A percentile compares a stretch with the other conserved stretches of the same genome.
phyloP scores from a whole-genome alignment of 1,284 basidiomycete genomes.

The Vanrija pseudolonga region DNA sequence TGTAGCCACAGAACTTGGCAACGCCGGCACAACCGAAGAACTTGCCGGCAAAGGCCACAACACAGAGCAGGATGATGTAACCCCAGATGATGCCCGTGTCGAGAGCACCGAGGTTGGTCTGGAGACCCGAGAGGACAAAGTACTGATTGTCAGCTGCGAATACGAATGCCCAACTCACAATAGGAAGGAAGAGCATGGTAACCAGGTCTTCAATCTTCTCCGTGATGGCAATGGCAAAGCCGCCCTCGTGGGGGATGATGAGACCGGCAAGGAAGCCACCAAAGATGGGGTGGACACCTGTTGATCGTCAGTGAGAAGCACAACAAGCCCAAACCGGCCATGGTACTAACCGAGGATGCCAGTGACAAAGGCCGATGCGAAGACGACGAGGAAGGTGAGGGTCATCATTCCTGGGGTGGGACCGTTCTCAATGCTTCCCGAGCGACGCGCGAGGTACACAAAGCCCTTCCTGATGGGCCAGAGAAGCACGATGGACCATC shows the following conservation, averaged over 20 bases:
- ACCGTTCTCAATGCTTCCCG: conserved; percentile 67
- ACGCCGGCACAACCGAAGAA: conserved; percentile 64
- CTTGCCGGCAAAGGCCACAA: conserved; percentile 77
- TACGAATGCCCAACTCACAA: conserved; percentile 57
- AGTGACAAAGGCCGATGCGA: conserved; percentile 77
- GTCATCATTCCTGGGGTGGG: conserved; percentile 77
- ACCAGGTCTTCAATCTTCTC: conserved; percentile 75
- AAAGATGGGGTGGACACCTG: conserved; percentile 70
- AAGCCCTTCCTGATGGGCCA: conserved; percentile 64
- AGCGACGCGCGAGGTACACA: conserved; percentile 68
- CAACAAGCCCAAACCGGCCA: neutral
- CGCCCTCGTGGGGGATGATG: conserved; percentile 82
- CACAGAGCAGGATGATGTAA: conserved; percentile 74
- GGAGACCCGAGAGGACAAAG: conserved; percentile 75
- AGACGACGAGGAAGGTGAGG: conserved; percentile 65
- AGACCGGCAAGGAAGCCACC: conserved; percentile 82
- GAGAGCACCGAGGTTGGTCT: conserved; percentile 76
- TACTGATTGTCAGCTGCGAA: conserved; percentile 54
- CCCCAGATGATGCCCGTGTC: conserved; percentile 74
- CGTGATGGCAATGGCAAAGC: conserved; percentile 70
- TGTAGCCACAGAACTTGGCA: conserved; percentile 66
- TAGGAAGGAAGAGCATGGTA: conserved; percentile 66
- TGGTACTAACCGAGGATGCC: conserved; percentile 70
- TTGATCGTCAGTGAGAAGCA: neutral
- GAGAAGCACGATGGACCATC: conserved; percentile 74